These are phyloP conservation scores for Malassezia nana DNA, from an alignment of 1,284 basidiomycete genomes.

Conservation along the genomic window DNA sequence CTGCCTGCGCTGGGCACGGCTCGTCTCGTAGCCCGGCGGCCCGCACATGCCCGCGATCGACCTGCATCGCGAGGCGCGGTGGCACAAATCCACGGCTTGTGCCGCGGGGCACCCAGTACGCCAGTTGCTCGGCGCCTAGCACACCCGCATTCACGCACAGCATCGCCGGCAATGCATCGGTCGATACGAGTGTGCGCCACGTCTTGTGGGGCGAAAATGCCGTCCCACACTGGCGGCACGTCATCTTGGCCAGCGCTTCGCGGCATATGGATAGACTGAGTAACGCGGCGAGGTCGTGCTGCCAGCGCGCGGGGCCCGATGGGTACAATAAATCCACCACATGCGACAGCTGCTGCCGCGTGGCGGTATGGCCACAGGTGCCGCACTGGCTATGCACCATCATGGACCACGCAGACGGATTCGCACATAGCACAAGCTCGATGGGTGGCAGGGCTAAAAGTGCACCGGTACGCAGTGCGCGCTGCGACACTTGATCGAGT, in stretches of 20 bases:
- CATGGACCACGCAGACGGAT: constrained; percentile 20
- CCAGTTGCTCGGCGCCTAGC: constrained; percentile 64
- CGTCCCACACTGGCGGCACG: constrained; percentile 68
- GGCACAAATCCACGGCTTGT: constrained; percentile 49
- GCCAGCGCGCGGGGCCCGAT: constrained; percentile 55
- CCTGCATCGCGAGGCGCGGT: constrained; percentile 40
- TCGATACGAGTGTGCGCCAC: constrained; percentile 58
- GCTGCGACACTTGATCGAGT: constrained; percentile 54
- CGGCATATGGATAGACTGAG: constrained; percentile 68
- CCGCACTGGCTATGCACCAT: constrained; percentile 57
- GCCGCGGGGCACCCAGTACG: constrained; percentile 62
- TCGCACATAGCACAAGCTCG: constrained; percentile 7
- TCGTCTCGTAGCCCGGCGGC: constrained; percentile 21
- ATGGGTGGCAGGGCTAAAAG: neutral
- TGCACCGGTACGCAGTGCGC: constrained; percentile 18
- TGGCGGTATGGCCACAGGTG: constrained; percentile 65
- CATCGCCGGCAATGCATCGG: constrained; percentile 62
- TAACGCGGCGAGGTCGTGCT: constrained; percentile 59
- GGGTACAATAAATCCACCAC: constrained; percentile 77
- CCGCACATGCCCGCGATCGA: constrained; percentile 25
- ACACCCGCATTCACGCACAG: constrained; percentile 77
- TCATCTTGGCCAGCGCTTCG: constrained; percentile 71
- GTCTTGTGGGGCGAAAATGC: constrained; percentile 64
- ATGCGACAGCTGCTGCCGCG: constrained; percentile 26
- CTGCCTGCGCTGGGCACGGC: constrained; percentile 15